phyloP scores from a whole-genome alignment of 106 monocot species.

The Acorus gramineus region DNA sequence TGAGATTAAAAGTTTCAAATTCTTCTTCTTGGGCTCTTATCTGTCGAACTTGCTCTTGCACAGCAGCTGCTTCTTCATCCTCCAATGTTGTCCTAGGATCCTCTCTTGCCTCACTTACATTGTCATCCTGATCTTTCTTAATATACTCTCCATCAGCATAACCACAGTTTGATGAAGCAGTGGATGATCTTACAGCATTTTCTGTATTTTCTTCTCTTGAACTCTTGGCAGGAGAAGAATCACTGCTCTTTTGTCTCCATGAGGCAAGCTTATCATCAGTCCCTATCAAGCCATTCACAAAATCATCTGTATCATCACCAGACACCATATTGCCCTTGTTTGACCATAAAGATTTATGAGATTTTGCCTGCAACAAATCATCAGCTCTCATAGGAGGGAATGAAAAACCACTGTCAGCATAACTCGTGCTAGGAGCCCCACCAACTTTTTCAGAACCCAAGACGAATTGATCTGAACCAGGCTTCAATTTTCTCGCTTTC shows the following conservation, averaged over 20 bases:
- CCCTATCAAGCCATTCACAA: slow-evolving; percentile 22
- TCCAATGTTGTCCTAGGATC: slow-evolving; percentile 56
- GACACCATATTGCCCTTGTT: slow-evolving; percentile 22
- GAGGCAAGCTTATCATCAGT: slow-evolving; percentile 54
- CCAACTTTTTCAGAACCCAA: slow-evolving; percentile 25
- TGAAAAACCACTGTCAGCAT: slow-evolving; percentile 67
- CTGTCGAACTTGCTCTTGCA: slow-evolving; percentile 94
- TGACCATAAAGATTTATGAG: slow-evolving; percentile 36
- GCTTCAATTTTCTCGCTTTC: slow-evolving; percentile 29
- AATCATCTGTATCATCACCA: slow-evolving; percentile 26
- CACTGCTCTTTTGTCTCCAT: slow-evolving; percentile 56
- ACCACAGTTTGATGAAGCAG: slow-evolving; percentile 43
- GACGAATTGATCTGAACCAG: slow-evolving; percentile 25
- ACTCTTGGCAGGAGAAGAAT: slow-evolving; percentile 47
- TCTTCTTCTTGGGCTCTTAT: slow-evolving; percentile 92
- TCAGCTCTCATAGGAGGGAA: slow-evolving; percentile 51
- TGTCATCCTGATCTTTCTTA: slow-evolving; percentile 28
- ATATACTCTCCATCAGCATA: slow-evolving; percentile 43
- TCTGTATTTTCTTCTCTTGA: slow-evolving; percentile 42
- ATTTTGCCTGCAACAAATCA: slow-evolving; percentile 24
- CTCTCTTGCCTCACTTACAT: slow-evolving; percentile 42
- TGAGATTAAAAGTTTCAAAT: slow-evolving; percentile 95
- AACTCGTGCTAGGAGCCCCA: slow-evolving; percentile 13
- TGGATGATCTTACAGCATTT: slow-evolving; percentile 56
- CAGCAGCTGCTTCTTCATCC: slow-evolving; percentile 90